phyloP scores from a whole-genome alignment of 2,329 filamentous ascomycete genomes.

The Nigrograna mackinnonii region DNA sequence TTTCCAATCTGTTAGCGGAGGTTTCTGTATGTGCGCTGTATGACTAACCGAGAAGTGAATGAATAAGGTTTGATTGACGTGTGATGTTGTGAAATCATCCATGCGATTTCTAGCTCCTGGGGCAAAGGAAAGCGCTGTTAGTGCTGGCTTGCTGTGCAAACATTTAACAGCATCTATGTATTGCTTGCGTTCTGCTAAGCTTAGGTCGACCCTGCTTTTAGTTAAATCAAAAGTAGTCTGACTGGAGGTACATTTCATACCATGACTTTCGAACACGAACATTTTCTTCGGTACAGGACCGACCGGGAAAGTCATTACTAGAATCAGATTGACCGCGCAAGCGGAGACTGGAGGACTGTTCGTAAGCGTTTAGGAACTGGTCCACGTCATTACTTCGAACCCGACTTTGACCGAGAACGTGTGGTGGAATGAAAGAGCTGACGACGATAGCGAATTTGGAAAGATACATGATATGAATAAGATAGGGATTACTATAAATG shows the following conservation, averaged over 20 bases:
- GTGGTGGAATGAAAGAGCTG: too few relatives aligned
- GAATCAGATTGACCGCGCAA: too few relatives aligned
- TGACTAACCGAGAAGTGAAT: background rate
- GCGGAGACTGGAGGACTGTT: too few relatives aligned
- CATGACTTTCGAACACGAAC: background rate
- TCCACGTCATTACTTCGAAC: too few relatives aligned
- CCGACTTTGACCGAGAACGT: too few relatives aligned
- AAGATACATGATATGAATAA: too few relatives aligned
- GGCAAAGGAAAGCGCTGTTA: background rate
- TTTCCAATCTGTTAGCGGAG: too few relatives aligned
- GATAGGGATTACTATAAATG: too few relatives aligned
- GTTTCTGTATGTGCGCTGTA: too few relatives aligned
- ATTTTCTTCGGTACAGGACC: background rate
- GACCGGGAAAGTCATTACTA: too few relatives aligned
- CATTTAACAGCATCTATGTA: background rate
- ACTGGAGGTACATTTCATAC: background rate
- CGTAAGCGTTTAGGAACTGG: too few relatives aligned
- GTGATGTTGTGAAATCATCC: background rate
- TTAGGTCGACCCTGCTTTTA: background rate
- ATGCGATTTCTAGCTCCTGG: background rate
- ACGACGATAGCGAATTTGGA: too few relatives aligned
- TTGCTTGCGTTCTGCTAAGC: background rate
- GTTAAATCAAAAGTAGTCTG: background rate
- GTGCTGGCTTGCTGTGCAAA: background rate
- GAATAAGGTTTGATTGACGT: background rate